Evolutionary conservation across 352 stramenopile genomes (phyloP).

Genomic region (Globisporangium middletonii): DNA sequence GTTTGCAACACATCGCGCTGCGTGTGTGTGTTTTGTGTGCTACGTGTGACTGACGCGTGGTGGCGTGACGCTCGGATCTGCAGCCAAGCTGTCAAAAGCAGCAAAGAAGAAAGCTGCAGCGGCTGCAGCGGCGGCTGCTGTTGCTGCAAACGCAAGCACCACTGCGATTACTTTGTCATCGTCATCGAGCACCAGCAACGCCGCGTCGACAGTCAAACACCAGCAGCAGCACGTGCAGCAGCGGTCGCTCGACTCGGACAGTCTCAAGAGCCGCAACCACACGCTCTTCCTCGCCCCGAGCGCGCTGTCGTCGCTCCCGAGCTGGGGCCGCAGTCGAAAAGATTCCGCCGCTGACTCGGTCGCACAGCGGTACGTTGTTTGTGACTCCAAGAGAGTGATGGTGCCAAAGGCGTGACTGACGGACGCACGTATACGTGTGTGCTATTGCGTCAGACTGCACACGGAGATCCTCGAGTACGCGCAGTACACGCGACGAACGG

Average conservation of each 20-base stretch:
- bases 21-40: not conserved
- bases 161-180: conserved; percentile 4
- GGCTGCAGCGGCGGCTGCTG: conserved; percentile 14
- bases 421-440: not conserved
- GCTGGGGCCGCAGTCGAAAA: conserved; percentile 27
- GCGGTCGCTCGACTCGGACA: conserved; percentile 31
- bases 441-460: conserved; percentile 35
- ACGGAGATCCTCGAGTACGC: conserved; percentile 80
- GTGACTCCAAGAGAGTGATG: not conserved
- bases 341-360: conserved; percentile 15
- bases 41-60: conserved; percentile 7
- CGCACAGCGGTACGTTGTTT: conserved; percentile 19
- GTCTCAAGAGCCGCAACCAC: conserved; percentile 70
- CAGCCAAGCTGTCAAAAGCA: conserved; percentile 21
- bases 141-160: conserved; percentile 9
- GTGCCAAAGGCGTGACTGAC: not conserved
- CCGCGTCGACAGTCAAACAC: not conserved
- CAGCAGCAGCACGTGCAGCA: conserved; percentile 1
- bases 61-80: too few relatives aligned
- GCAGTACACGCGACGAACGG: conserved; percentile 57
- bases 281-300: conserved; percentile 50
- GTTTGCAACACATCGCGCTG: not conserved
- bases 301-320: conserved; percentile 16
- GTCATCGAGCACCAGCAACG: not conserved
- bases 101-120: conserved; percentile 24